Evolutionary conservation across 1,284 basidiomycete species (phyloP).

Genomic region (Ustilago curta): DNA sequence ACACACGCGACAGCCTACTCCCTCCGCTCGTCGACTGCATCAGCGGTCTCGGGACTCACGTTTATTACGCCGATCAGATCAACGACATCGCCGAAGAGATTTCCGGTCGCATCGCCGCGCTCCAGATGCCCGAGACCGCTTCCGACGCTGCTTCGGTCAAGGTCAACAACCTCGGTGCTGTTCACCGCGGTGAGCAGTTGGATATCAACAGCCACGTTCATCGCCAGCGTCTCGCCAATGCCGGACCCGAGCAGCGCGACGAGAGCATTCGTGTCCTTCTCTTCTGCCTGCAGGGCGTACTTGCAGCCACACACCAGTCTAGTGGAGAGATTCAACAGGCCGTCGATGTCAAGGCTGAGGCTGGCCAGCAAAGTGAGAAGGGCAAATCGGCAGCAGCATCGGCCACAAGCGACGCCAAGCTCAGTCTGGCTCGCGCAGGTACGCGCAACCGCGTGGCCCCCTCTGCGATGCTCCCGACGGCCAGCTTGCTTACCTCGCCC

Average conservation of each 20-base stretch:
- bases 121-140: constrained; percentile 77
- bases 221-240: constrained; percentile 58
- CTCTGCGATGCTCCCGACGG: constrained; percentile 44
- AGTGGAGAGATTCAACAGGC: constrained; percentile 67
- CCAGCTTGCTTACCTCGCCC: constrained; percentile 53
- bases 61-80: constrained; percentile 96
- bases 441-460: constrained; percentile 55
- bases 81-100: constrained; percentile 90
- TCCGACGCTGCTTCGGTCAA: constrained; percentile 56
- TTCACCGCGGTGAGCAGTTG: constrained; percentile 43
- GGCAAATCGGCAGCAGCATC: constrained; percentile 39
- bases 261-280: constrained; percentile 81
- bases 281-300: constrained; percentile 79
- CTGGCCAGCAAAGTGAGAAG: constrained; percentile 26
- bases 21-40: constrained; percentile 82
- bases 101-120: constrained; percentile 78
- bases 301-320: constrained; percentile 76
- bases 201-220: constrained; percentile 46
- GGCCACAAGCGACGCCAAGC: constrained; percentile 18
- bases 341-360: constrained; percentile 25
- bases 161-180: constrained; percentile 69
- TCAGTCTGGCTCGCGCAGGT: constrained; percentile 48
- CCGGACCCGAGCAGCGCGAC: constrained; percentile 71
- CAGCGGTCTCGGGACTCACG: constrained; percentile 84
- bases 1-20: constrained; percentile 75